Conservation (phyloP, 345 rosid species). For the Syzygium oleosum region DNA sequence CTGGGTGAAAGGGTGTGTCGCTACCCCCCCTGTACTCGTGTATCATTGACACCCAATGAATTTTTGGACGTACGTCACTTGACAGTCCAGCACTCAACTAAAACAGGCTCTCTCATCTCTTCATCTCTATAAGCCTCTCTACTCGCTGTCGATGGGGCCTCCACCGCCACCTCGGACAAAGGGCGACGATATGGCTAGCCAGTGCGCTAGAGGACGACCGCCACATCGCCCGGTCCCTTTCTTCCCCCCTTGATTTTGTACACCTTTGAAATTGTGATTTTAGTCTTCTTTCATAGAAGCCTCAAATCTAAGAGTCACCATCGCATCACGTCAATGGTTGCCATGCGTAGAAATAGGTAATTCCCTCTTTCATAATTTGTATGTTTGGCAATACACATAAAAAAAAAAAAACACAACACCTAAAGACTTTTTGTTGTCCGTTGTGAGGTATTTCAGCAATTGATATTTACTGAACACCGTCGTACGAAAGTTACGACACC, state of each 20-base stretch:
- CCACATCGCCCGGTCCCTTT: not conserved
- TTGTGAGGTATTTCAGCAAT: not conserved
- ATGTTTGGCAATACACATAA: not conserved
- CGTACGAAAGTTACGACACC: not conserved
- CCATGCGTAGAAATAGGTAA: not conserved
- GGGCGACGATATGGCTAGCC: not conserved
- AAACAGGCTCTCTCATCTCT: not conserved
- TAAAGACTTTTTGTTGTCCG: not conserved
- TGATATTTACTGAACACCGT: not conserved
- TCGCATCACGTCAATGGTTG: not conserved
- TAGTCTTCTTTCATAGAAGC: not conserved
- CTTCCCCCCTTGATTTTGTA: not conserved
- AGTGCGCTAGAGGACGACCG: not conserved
- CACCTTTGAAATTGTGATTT: not conserved
- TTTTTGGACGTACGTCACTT: not conserved
- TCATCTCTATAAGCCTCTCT: not conserved
- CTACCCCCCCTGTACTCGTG: not conserved
- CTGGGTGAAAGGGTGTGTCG: not conserved
- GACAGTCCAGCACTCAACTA: not conserved
- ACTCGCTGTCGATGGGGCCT: not conserved
- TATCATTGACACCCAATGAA: not conserved
- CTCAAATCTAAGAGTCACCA: not conserved
- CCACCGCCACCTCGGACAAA: not conserved
- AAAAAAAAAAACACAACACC: not conserved
- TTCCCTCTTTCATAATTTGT: not conserved